Evolutionary conservation across 768 basidiomycete species (phyloP).

Genomic region (Pisolithus tinctorius): DNA sequence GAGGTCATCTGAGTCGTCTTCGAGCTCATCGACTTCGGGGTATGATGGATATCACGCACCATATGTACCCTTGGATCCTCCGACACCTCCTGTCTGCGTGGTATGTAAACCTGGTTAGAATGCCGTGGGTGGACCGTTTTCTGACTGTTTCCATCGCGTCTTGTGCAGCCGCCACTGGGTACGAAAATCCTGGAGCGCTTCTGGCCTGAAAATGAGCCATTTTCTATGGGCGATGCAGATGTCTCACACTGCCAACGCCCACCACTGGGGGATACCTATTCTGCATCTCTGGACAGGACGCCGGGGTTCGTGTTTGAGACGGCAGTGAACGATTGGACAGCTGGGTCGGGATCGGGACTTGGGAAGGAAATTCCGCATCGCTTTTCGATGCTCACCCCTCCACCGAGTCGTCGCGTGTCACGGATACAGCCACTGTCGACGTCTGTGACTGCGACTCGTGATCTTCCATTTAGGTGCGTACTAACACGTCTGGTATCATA

Average conservation of each 20-base stretch:
- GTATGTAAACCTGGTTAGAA: background rate
- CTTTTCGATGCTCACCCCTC: background rate
- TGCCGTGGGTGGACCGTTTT: background rate
- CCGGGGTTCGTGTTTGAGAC: no score
- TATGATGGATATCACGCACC: no score
- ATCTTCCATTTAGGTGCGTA: background rate
- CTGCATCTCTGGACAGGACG: no score
- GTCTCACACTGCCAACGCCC: background rate
- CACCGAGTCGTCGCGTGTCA: background rate
- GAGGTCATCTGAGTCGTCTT: no score
- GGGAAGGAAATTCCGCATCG: background rate
- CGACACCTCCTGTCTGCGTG: no score
- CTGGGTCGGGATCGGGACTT: no score
- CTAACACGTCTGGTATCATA: background rate
- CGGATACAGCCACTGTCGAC: background rate
- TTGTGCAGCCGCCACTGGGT: background rate
- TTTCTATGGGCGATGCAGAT: background rate
- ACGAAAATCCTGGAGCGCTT: conserved; percentile 2
- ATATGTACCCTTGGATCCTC: no score
- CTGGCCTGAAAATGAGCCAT: conserved; percentile 1
- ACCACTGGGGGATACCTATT: no score
- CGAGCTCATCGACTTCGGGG: no score
- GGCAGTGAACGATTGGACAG: no score
- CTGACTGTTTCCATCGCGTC: no score
- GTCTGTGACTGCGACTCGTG: background rate